phyloP scores from a whole-genome alignment of 768 basidiomycete species.

The Mycena pura region DNA sequence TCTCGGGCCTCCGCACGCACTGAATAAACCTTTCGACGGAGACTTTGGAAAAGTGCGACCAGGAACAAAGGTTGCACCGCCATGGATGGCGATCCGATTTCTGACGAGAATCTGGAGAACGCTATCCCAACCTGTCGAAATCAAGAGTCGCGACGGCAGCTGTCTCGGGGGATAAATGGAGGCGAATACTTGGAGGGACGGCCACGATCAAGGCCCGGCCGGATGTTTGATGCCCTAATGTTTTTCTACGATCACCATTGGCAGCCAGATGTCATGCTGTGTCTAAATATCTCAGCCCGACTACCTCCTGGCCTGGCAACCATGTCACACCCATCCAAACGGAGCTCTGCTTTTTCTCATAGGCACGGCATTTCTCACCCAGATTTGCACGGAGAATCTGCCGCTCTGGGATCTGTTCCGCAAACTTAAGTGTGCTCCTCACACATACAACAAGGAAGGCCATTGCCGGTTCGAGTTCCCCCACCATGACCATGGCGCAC shows the following conservation, averaged over 20 bases:
- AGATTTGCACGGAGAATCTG: slow-evolving; percentile 14
- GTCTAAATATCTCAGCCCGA: slow-evolving; percentile 5
- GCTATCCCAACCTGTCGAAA: neutral
- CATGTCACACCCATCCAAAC: slow-evolving; percentile 6
- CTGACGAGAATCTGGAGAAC: too few species aligned
- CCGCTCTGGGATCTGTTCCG: slow-evolving; percentile 24
- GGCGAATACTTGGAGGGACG: slow-evolving; percentile 13
- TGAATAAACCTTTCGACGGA: too few species aligned
- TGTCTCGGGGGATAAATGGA: slow-evolving; percentile 21
- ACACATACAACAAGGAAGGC: neutral
- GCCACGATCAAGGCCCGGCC: slow-evolving; percentile 18
- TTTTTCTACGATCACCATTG: neutral
- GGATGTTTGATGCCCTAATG: slow-evolving; percentile 11
- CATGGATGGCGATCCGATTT: too few species aligned
- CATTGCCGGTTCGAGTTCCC: slow-evolving; percentile 28
- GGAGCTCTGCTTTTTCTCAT: slow-evolving; percentile 9
- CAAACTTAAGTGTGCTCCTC: slow-evolving; percentile 20
- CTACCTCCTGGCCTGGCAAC: slow-evolving; percentile 17
- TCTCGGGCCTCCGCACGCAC: too few species aligned
- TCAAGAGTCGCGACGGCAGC: too few species aligned
- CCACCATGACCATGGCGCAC: slow-evolving; percentile 54
- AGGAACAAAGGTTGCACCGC: too few species aligned
- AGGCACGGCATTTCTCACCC: slow-evolving; percentile 6
- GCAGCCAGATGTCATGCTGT: slow-evolving; percentile 17
- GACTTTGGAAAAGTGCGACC: too few species aligned